Conservation (phyloP, 176 grass and related monocot species). For the Ensete glaucum region DNA sequence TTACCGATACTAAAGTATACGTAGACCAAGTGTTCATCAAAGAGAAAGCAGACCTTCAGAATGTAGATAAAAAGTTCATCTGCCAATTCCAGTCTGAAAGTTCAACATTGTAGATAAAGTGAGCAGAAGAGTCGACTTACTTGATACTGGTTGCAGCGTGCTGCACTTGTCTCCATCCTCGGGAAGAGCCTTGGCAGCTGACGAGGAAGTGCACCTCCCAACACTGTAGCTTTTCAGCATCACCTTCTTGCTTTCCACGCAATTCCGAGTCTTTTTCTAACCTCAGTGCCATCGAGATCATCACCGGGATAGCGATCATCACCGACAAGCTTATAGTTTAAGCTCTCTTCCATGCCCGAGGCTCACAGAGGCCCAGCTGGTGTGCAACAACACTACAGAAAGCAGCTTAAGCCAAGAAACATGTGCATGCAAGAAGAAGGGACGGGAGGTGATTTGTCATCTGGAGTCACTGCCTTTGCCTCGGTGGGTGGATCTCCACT, state of each 20-base stretch:
- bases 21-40: no score
- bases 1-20: no score
- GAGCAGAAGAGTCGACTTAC: no score
- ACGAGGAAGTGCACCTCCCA: background rate
- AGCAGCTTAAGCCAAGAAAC: background rate
- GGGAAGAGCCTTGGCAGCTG: background rate
- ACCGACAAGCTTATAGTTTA: background rate
- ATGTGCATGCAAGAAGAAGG: background rate
- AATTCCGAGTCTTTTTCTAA: background rate
- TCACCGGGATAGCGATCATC: background rate
- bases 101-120: no score
- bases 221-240: no score
- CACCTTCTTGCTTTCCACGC: background rate
- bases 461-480: background rate
- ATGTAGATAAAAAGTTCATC: no score
- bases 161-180: no score
- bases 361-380: background rate
- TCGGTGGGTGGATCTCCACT: background rate
- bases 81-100: no score
- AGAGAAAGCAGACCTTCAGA: no score
- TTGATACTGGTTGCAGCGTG: no score
- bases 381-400: background rate
- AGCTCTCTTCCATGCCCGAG: no score
- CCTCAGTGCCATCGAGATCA: background rate
- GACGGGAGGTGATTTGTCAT: background rate